Evolutionary conservation across 306 rosid genomes (phyloP), one percentile per base, ranked within the genome.

Genomic region (Clitoria ternatea): DNA sequence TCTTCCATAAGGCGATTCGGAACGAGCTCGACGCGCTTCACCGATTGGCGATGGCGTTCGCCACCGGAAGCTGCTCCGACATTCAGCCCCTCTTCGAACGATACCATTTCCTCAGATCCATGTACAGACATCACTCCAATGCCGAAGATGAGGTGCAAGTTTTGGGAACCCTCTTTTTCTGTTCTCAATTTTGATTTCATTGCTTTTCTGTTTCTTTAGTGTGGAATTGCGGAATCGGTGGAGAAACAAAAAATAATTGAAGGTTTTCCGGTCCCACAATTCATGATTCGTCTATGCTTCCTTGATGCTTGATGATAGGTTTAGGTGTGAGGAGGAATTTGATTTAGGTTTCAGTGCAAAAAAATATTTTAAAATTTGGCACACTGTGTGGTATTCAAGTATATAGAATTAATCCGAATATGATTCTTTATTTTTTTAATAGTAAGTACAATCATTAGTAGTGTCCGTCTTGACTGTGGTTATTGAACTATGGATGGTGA

Each of bases 101-200:
- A 14, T 94, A 89, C 61, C 89, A 70, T 91, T 94, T 94, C 65
- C 60, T 91, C 57, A 86, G 91, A 78, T 91, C 92, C 76, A 89
- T 94, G 81, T 94, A 91, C 76, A 86, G 82, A 73, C 91, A 91
- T 77, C 97, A 94, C 79, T 84, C 96, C 91, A 87, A 89, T 94
- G 99, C 97, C 15, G 99, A 94, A 85, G 99, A 94, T 76, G 97
- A 94, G 99, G 99, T 94, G 50, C 77, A 56, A 20, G 76, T 76
- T 80, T 78, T 30, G 27, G 61, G 22, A 40, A 75, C 64, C 6
- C 24, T 62, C n/a, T 37, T 7, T 0, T 1, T 20, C 15, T 45
- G 4, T 45, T 19, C 55, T 57, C 4, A 18, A 36, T 6, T 43
- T 36, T 17, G 22, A 27, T 12, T 17, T 60, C 3, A 40, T 18